Conservation (phyloP, 2,329 filamentous ascomycete genomes). For the Neophaeococcomyces aloes region DNA sequence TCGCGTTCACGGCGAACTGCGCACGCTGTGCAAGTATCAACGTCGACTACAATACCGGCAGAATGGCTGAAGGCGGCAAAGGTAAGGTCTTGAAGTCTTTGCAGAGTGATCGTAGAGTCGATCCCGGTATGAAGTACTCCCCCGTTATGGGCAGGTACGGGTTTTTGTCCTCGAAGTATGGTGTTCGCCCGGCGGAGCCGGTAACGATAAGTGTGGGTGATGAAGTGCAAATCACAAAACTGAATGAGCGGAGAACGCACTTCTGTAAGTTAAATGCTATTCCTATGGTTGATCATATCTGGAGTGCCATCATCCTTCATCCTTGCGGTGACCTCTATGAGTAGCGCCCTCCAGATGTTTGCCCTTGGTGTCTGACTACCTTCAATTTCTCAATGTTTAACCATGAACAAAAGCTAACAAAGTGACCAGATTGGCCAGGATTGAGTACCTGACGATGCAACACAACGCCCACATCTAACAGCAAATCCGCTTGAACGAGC, state of each 20-base stretch:
- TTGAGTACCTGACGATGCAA: not conserved
- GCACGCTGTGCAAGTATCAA: constrained; percentile 59
- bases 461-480: not conserved
- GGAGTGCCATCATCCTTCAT: not conserved
- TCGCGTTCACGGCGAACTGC: constrained; percentile 60
- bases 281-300: not conserved
- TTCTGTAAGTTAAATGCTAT: constrained; percentile 37
- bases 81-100: constrained; percentile 59
- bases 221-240: constrained; percentile 42
- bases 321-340: too few species aligned
- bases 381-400: too few species aligned
- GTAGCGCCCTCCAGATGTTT: too few species aligned
- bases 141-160: constrained; percentile 66
- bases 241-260: constrained; percentile 42
- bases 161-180: constrained; percentile 39
- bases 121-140: constrained; percentile 55
- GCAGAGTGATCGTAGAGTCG: constrained; percentile 59
- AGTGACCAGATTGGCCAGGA: constrained; percentile 2
- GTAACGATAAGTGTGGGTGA: constrained; percentile 46
- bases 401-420: not conserved
- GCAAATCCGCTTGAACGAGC: not conserved
- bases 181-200: constrained; percentile 23
- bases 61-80: constrained; percentile 44
- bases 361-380: too few species aligned
- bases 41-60: constrained; percentile 59